These are phyloP conservation scores for Diplodia corticola DNA, from an alignment of 2,329 filamentous ascomycete genomes.

Conservation along the genomic window DNA sequence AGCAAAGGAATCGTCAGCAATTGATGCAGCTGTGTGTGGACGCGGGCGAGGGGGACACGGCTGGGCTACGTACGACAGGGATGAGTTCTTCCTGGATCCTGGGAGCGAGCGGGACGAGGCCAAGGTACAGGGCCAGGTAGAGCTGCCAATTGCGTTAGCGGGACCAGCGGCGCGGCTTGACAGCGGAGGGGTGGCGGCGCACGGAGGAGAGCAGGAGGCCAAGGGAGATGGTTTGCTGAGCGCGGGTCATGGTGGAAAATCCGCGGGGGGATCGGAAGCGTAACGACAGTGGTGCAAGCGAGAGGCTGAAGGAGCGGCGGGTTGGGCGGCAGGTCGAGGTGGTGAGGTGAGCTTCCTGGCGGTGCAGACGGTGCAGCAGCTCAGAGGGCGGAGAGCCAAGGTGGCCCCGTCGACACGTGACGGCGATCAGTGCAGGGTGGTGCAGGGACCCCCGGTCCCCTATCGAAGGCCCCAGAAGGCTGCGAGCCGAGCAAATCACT, in stretches of 20 bases:
- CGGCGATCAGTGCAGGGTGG: neutral
- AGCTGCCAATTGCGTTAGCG: conserved; percentile 56
- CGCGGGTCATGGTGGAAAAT: conserved; percentile 73
- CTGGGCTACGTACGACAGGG: conserved; percentile 70
- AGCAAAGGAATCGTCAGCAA: conserved; percentile 7
- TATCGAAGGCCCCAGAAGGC: conserved; percentile 21
- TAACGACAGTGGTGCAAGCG: neutral
- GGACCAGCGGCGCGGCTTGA: conserved; percentile 3
- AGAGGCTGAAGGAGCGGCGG: conserved; percentile 15
- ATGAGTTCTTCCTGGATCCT: conserved; percentile 82
- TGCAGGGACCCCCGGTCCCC: conserved; percentile 10
- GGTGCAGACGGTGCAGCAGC: neutral
- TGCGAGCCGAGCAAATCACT: neutral
- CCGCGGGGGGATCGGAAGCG: neutral
- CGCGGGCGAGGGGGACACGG: neutral
- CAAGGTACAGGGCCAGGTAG: conserved; percentile 83
- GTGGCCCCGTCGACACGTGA: conserved; percentile 11
- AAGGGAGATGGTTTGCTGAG: conserved; percentile 87
- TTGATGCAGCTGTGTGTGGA: neutral
- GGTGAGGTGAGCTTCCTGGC: neutral
- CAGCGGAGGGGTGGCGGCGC: conserved; percentile 40
- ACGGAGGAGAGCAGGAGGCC: conserved; percentile 86
- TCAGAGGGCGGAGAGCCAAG: neutral
- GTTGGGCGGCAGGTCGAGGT: neutral
- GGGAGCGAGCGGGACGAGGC: conserved; percentile 76